These are phyloP conservation scores for Ceratobasidium theobromae DNA, from an alignment of 1,284 basidiomycete species.

Conservation along the genomic window DNA sequence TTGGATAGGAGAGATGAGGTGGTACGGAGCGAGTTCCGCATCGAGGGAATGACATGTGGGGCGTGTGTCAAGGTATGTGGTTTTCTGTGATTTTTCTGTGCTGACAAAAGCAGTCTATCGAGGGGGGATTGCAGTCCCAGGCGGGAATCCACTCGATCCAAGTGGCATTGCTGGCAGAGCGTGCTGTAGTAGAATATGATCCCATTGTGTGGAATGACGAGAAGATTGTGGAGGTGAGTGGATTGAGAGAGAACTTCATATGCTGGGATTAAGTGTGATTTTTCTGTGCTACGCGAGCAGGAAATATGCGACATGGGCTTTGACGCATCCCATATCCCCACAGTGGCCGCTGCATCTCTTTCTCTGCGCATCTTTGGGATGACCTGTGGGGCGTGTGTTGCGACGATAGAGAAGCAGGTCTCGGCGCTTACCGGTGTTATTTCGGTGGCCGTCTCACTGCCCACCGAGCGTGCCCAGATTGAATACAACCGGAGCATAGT, in stretches of 20 bases:
- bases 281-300: constrained; percentile 46
- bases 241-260: neutral
- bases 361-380: constrained; percentile 85
- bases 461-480: constrained; percentile 72
- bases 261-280: neutral
- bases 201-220: constrained; percentile 75
- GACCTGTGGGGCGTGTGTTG: constrained; percentile 84
- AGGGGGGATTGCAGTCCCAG: constrained; percentile 82
- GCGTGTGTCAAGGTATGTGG: constrained; percentile 86
- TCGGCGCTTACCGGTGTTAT: constrained; percentile 72
- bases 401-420: constrained; percentile 74
- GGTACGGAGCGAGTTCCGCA: constrained; percentile 65
- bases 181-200: constrained; percentile 89
- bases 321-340: constrained; percentile 75
- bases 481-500: constrained; percentile 74
- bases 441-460: constrained; percentile 69
- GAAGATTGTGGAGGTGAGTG: constrained; percentile 71
- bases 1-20: constrained; percentile 25
- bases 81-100: constrained; percentile 28
- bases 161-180: constrained; percentile 92
- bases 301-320: constrained; percentile 94
- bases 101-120: constrained; percentile 69
- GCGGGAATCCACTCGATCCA: constrained; percentile 85
- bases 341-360: constrained; percentile 62
- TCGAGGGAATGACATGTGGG: constrained; percentile 92